A percentile compares a stretch with the other conserved stretches of the same genome.
Conservation (phyloP, 73 alveolate species). For the Loxodes magnus region DNA sequence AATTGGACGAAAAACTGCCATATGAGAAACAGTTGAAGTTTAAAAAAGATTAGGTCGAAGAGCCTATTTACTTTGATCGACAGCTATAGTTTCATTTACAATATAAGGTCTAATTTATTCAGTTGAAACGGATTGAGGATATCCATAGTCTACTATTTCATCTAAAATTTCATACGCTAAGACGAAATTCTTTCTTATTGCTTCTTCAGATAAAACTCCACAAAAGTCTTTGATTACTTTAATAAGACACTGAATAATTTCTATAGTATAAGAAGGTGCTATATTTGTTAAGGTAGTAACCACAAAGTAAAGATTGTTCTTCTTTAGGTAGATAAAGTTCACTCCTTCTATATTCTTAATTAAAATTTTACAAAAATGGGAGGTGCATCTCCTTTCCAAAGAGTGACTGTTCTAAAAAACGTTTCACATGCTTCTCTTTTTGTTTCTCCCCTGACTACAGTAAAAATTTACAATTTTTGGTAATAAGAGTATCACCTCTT, state of each 20-base stretch:
- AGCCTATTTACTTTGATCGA: slow-evolving; percentile 18
- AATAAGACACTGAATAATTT: slow-evolving; percentile 38
- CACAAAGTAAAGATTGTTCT: slow-evolving; percentile 44
- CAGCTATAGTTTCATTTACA: slow-evolving; percentile 54
- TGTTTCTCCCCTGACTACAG: slow-evolving; percentile 40
- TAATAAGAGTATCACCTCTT: slow-evolving; percentile 57
- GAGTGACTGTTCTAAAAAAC: slow-evolving; percentile 48
- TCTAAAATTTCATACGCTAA: slow-evolving; percentile 61
- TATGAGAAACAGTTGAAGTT: slow-evolving; percentile 15
- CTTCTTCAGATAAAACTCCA: slow-evolving; percentile 61
- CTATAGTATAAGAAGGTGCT: slow-evolving; percentile 53
- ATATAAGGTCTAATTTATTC: slow-evolving; percentile 61
- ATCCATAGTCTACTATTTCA: slow-evolving; percentile 70
- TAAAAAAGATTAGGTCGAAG: slow-evolving; percentile 12
- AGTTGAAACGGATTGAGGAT: slow-evolving; percentile 72
- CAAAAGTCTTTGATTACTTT: slow-evolving; percentile 56
- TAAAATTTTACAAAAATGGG: slow-evolving; percentile 47
- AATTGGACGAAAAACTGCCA: slow-evolving; percentile 11
- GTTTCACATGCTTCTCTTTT: slow-evolving; percentile 34
- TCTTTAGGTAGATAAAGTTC: slow-evolving; percentile 43
- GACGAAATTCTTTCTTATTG: slow-evolving; percentile 57
- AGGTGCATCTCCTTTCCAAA: slow-evolving; percentile 60
- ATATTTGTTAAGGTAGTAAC: slow-evolving; percentile 45
- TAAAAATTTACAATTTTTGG: slow-evolving; percentile 32
- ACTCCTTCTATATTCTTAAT: slow-evolving; percentile 63